Evolutionary conservation across 192 early-diverging fungal genomes (phyloP), one percentile per base, ranked within the genome.

Genomic region (Coemansia sp.): DNA sequence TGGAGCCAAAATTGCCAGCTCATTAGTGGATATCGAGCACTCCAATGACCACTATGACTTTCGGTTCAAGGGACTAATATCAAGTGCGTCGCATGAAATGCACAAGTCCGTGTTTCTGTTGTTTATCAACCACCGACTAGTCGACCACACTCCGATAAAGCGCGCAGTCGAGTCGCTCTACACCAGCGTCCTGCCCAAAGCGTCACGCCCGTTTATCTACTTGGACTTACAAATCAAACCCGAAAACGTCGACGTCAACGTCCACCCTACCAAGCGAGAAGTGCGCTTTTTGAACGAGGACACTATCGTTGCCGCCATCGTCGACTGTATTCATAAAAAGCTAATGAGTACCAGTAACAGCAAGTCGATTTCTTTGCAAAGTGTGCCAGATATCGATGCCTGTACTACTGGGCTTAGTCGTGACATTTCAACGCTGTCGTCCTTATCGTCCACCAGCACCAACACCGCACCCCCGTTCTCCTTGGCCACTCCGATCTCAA

Each of bases 191-290:
- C 83, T 98, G 16, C 95, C 96, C 33, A 96, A 95, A 79, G 91
- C 91, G 38, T 86, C 91, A 6, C 90, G 96, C 71, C 94, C 83
- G 13, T 98, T 97, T 86, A 87, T 95, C 6, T 99, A 99, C 74
- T 76, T 99, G 40, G 89, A 90, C 55, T 78, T 99, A n/a, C 87
- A 89, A 20, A 92, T 99, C 64, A 91, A 91, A 39, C 93, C 96
- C 0, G 78, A 89, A 52, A 95, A 93, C 67, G 91, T 99, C 3
- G 98, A 99, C 74, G 98, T 99, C 2, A 99, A 99, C 76, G 95
- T 99, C 1, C 98, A 98, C 79, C 97, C 98, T 1, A 97, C 98
- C 36, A 99, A 99, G 68, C 87, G 91, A 9, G 92, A 96, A 85
- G 95, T 98, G 29, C 91, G 92, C 49, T 98, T 99, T 70, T 78